Evolutionary conservation across 192 early-diverging fungal genomes (phyloP).

Genomic region (Backusella liffmaniae): DNA sequence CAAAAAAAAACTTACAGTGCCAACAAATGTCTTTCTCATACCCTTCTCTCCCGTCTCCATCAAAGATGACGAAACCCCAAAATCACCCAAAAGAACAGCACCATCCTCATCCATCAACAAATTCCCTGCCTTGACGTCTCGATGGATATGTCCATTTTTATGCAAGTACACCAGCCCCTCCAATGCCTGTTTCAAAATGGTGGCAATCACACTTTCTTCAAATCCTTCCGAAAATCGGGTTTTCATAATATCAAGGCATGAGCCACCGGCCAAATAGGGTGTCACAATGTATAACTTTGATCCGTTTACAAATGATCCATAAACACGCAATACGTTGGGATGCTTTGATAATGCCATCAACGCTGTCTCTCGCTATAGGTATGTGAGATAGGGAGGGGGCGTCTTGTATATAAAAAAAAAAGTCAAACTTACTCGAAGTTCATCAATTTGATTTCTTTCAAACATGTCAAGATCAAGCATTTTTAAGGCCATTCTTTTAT

Average conservation of each 20-base stretch:
- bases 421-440: conserved; percentile 62
- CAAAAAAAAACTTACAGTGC: conserved; percentile 47
- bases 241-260: conserved; percentile 89
- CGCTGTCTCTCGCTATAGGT: conserved; percentile 71
- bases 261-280: conserved; percentile 70
- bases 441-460: conserved; percentile 90
- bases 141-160: conserved; percentile 66
- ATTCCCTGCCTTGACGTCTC: conserved; percentile 75
- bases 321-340: conserved; percentile 79
- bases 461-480: conserved; percentile 90
- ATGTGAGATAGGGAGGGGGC: too few species aligned
- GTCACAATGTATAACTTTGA: conserved; percentile 84
- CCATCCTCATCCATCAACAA: conserved; percentile 67
- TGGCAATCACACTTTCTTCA: conserved; percentile 76
- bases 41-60: conserved; percentile 64
- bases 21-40: conserved; percentile 69
- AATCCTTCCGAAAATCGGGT: conserved; percentile 79
- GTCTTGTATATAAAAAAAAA: not conserved
- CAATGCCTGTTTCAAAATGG: conserved; percentile 76
- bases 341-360: conserved; percentile 89
- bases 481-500: conserved; percentile 73
- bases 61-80: conserved; percentile 68
- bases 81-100: conserved; percentile 61
- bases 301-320: conserved; percentile 80
- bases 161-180: conserved; percentile 67